A percentile compares a stretch with the other conserved stretches of the same genome.
phyloP scores from a whole-genome alignment of 345 rosid species.

The Noccaea bulbosa region DNA sequence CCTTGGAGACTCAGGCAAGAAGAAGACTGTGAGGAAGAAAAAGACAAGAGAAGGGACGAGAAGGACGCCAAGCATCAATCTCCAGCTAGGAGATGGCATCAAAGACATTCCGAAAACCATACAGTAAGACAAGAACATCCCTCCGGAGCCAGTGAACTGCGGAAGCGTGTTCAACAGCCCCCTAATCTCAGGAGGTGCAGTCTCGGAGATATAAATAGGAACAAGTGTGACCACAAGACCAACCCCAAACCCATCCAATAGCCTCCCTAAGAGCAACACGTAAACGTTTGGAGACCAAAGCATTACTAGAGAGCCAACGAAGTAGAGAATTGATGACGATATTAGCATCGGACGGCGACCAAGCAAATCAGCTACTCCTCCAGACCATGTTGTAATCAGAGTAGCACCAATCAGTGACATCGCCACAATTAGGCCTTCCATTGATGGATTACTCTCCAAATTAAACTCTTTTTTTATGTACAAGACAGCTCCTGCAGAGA shows the following conservation, averaged over 20 bases:
- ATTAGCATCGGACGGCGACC: slow-evolving; percentile 95
- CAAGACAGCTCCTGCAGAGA: slow-evolving; percentile 77
- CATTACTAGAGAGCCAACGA: slow-evolving; percentile 80
- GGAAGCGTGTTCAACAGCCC: slow-evolving; percentile 91
- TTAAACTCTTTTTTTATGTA: slow-evolving; percentile 87
- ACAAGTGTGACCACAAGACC: slow-evolving; percentile 89
- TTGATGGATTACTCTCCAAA: slow-evolving; percentile 68
- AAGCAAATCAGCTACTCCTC: slow-evolving; percentile 74
- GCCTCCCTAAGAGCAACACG: slow-evolving; percentile 80
- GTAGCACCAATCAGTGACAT: slow-evolving; percentile 96
- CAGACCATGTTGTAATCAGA: slow-evolving; percentile 82
- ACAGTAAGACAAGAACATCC: slow-evolving; percentile 90
- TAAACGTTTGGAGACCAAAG: slow-evolving; percentile 94
- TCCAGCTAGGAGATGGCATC: slow-evolving; percentile 77
- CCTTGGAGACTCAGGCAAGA: slow-evolving; percentile 95
- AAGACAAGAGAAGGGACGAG: slow-evolving; percentile 75
- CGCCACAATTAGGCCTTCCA: slow-evolving; percentile 91
- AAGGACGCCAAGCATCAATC: slow-evolving; percentile 97
- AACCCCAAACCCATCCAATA: slow-evolving; percentile 90
- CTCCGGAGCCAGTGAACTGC: slow-evolving; percentile 90
- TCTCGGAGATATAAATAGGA: slow-evolving; percentile 94
- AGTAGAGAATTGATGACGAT: slow-evolving; percentile 71
- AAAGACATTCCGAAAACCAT: slow-evolving; percentile 94
- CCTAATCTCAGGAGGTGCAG: slow-evolving; percentile 95
- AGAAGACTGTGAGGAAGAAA: slow-evolving; percentile 62